A percentile compares a stretch with the other conserved stretches of the same genome.
These are phyloP conservation scores for Penicillium egyptiacum DNA, from an alignment of 495 filamentous ascomycete species.

Conservation along the genomic window DNA sequence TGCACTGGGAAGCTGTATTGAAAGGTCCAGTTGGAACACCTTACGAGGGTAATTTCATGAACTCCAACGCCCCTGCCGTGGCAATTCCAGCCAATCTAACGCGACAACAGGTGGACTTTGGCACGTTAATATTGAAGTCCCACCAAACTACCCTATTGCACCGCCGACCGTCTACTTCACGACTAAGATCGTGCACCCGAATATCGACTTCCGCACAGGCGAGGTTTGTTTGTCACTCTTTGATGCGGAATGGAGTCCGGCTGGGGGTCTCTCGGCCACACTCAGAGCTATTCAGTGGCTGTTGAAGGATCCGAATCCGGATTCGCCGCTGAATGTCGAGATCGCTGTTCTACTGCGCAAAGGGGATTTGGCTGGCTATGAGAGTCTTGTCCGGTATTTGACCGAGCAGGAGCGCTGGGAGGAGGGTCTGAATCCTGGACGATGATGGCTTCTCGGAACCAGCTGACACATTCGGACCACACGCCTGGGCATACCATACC, in stretches of 20 bases:
- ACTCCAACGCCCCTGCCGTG: not conserved
- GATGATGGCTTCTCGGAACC: slow-evolving; percentile 8
- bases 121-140: slow-evolving; percentile 76
- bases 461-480: not conserved
- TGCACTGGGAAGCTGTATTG: slow-evolving; percentile 78
- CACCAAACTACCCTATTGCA: slow-evolving; percentile 70
- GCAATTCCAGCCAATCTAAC: slow-evolving; percentile 3
- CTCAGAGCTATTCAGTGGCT: slow-evolving; percentile 77
- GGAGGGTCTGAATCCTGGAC: slow-evolving; percentile 14
- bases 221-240: too few relatives aligned
- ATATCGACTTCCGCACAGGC: slow-evolving; percentile 75
- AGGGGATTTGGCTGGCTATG: slow-evolving; percentile 74
- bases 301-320: slow-evolving; percentile 70
- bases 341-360: slow-evolving; percentile 72
- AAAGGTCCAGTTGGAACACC: slow-evolving; percentile 64
- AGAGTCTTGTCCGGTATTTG: slow-evolving; percentile 81
- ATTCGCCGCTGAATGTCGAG: slow-evolving; percentile 88
- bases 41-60: slow-evolving; percentile 63
- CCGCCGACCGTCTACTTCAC: slow-evolving; percentile 77
- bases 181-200: slow-evolving; percentile 83
- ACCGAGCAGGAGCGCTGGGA: slow-evolving; percentile 54
- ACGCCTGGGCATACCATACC: slow-evolving; percentile 26
- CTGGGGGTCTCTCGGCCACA: slow-evolving; percentile 51
- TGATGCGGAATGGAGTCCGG: too few relatives aligned
- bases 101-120: slow-evolving; percentile 69